A percentile compares a stretch with the other conserved stretches of the same genome.
phyloP scores from a whole-genome alignment of 2,329 filamentous ascomycete species.

The Pseudogymnoascus sp. region DNA sequence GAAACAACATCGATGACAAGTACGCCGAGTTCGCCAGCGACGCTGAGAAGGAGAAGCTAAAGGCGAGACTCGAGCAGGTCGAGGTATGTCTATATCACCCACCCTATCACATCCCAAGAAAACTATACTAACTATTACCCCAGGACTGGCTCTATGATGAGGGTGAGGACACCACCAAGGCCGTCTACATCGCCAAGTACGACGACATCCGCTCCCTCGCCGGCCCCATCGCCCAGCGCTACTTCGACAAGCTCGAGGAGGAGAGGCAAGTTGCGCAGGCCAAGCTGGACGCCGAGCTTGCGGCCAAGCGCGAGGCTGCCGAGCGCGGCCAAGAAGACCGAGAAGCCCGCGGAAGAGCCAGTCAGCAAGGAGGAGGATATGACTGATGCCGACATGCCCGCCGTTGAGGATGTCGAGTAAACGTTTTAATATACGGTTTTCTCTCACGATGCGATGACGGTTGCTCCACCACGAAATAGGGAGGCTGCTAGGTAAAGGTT shows the following conservation, averaged over 20 bases:
- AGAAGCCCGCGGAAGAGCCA: constrained; percentile 37
- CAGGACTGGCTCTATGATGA: constrained; percentile 99
- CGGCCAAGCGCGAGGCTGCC: constrained; percentile 49
- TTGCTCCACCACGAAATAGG: constrained; percentile 2
- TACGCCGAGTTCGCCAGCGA: constrained; percentile 85
- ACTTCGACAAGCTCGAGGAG: constrained; percentile 88
- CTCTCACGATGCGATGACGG: constrained; percentile 8
- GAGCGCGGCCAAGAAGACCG: constrained; percentile 44
- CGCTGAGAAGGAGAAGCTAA: constrained; percentile 84
- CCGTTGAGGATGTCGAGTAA: constrained; percentile 37
- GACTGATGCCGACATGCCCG: constrained; percentile 52
- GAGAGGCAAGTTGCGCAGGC: constrained; percentile 76
- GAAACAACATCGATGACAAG: constrained; percentile 88
- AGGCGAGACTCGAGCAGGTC: constrained; percentile 70
- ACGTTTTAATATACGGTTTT: background rate
- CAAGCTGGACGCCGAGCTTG: constrained; percentile 68
- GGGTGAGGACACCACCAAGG: constrained; percentile 90
- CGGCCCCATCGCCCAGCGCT: constrained; percentile 85
- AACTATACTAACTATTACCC: constrained; percentile 19
- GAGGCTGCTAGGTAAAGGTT: background rate
- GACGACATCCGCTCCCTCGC: constrained; percentile 90
- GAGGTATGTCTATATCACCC: constrained; percentile 61
- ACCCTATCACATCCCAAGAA: background rate
- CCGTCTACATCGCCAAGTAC: constrained; percentile 87
- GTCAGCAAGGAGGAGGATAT: constrained; percentile 52